phyloP scores from a whole-genome alignment of 1,139 yeast genomes.

The Zygosaccharomyces pseudobailii region DNA sequence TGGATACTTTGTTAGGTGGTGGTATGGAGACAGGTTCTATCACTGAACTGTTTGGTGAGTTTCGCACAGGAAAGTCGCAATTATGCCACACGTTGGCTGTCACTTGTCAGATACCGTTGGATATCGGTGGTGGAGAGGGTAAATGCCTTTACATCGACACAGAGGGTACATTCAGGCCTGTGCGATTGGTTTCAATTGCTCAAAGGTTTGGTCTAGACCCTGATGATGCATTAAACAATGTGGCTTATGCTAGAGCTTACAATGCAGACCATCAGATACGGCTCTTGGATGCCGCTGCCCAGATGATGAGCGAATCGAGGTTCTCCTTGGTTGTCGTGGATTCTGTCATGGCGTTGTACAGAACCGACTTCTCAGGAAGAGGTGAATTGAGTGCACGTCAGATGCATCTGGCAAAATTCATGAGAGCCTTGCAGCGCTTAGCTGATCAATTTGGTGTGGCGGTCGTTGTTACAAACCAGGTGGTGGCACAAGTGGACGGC shows the following conservation, averaged over 20 bases:
- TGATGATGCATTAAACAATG: constrained; percentile 92
- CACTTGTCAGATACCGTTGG: constrained; percentile 93
- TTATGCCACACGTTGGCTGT: constrained; percentile 95
- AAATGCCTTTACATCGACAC: constrained; percentile 95
- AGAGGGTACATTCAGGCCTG: constrained; percentile 95
- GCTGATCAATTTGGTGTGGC: constrained; percentile 99
- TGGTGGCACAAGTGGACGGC: constrained; percentile 97
- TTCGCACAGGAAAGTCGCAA: constrained; percentile 96
- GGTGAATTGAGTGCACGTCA: constrained; percentile 96
- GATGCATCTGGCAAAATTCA: constrained; percentile 86
- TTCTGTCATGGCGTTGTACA: constrained; percentile 91
- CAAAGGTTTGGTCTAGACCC: constrained; percentile 89
- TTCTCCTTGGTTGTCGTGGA: constrained; percentile 81
- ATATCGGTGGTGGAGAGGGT: constrained; percentile 99
- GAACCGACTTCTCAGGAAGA: constrained; percentile 94
- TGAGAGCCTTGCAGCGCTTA: constrained; percentile 84
- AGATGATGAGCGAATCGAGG: constrained; percentile 93
- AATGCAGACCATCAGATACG: constrained; percentile 95
- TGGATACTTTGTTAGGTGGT: constrained; percentile 91
- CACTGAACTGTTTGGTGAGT: constrained; percentile 95
- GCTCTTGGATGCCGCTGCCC: constrained; percentile 83
- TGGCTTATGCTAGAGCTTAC: constrained; percentile 95
- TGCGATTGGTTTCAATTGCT: constrained; percentile 83
- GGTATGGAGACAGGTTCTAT: constrained; percentile 97
- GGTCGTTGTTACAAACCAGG: constrained; percentile 96